phyloP scores from a whole-genome alignment of 2,329 filamentous ascomycete genomes.

The Colletotrichum sansevieriae region DNA sequence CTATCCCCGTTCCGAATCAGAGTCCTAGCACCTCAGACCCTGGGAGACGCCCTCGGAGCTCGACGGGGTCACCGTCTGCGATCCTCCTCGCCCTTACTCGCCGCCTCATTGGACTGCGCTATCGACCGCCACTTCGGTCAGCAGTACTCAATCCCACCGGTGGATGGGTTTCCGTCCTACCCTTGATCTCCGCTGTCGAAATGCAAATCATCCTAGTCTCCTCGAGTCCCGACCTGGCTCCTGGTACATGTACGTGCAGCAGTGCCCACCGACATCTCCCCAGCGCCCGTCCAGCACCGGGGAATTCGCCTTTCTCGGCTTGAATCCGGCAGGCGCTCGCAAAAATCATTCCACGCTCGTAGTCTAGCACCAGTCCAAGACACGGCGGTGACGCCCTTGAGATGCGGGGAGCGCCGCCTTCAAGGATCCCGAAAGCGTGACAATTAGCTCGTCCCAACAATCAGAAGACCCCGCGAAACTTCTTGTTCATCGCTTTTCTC shows the following conservation, averaged over 20 bases:
- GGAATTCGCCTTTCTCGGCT: no score
- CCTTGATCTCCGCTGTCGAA: no score
- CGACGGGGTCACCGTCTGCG: background rate
- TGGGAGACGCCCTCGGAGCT: background rate
- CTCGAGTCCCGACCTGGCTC: no score
- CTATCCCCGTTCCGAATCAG: background rate
- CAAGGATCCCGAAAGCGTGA: background rate
- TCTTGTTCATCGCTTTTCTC: no score
- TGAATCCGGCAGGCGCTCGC: no score
- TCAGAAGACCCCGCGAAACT: background rate
- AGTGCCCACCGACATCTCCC: no score
- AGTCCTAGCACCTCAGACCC: background rate
- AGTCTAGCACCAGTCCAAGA: background rate
- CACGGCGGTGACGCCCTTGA: background rate
- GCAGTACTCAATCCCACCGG: slow-evolving; percentile 1
- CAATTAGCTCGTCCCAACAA: slow-evolving; percentile 12
- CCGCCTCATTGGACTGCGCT: background rate
- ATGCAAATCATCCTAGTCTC: no score
- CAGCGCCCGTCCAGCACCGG: no score
- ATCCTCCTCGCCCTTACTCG: background rate
- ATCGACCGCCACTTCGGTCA: slow-evolving; percentile 11
- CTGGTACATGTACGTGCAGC: no score
- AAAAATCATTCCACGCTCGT: no score
- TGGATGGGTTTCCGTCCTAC: no score
- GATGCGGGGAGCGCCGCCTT: background rate